Base-by-base conservation (phyloP, 1,284 basidiomycete genomes). In the Ustilago nuda region DNA sequence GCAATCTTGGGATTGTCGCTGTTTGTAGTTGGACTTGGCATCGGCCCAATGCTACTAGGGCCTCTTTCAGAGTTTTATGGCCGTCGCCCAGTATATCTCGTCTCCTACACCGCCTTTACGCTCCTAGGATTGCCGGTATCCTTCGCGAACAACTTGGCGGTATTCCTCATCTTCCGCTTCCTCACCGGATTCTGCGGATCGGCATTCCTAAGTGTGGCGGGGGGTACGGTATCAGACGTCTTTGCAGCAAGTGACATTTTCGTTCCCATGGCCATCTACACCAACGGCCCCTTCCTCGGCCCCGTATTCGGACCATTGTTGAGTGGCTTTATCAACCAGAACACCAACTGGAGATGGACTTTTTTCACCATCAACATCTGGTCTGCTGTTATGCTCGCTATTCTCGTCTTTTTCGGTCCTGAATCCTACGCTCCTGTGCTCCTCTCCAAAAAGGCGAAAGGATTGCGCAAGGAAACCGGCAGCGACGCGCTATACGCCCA, bases 1-100 rank as follows among this genome's bases (percentile, higher is more conserved):
- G 91, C 93, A 2, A 90, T 92, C 85, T 88, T 94, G 12, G 89
- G 89, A 3, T 88, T 94, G 45, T 92, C 90, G 63, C 82, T 94
- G 6, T 94, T 91, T 58, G 88, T 89, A 19, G 74, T 85, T 19
- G 91, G 90, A 1, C 65, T 82, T 1, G 80, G 79, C 4, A 61
- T 82, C n/a, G 80, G 80, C 1, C 81, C 81, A 5, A 66, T 81
- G 66, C 52, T 80, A 3, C 88, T 91, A 4, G 91, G 90, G 0
- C 90, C 90, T 0, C 76, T 89, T 7, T 88, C 88, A 48, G 89
- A 90, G 76, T 87, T 90, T 32, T 88, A 89, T 73, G 92, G 92
- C 2, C 53, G 80, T 4, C 45, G 72, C 41, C 78, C 76, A 12
- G 66, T 83, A 48, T 82, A 82, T 45, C 56, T 82, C 23, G 43